Conservation (phyloP, 371 early-diverging fungal species). For the Blakeslea trispora region DNA sequence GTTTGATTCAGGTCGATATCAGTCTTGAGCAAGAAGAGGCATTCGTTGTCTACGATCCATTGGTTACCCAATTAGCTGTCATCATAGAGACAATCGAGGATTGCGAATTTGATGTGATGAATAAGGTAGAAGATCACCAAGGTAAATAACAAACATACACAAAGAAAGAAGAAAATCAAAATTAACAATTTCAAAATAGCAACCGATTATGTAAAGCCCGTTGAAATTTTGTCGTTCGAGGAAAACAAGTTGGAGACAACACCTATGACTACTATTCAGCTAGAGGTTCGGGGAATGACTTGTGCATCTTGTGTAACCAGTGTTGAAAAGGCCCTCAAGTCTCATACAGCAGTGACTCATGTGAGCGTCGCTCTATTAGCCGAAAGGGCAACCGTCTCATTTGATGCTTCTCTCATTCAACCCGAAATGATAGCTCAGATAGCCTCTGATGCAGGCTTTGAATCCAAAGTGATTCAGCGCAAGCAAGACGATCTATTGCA, state of each 20-base stretch:
- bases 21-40: conserved; percentile 52
- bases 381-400: conserved; percentile 62
- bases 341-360: conserved; percentile 55
- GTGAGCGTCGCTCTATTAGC: conserved; percentile 49
- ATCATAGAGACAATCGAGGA: conserved; percentile 49
- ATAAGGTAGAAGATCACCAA: too few relatives aligned
- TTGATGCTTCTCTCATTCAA: neutral
- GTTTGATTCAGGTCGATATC: conserved; percentile 31
- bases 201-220: neutral
- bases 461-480: conserved; percentile 56
- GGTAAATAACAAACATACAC: too few relatives aligned
- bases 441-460: conserved; percentile 84
- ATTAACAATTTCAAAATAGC: too few relatives aligned
- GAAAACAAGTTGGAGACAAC: too few relatives aligned
- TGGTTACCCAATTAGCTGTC: conserved; percentile 2
- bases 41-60: conserved; percentile 41
- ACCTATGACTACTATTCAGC: too few relatives aligned
- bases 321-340: conserved; percentile 70
- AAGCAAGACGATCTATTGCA: conserved; percentile 40
- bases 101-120: conserved; percentile 66
- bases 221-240: too few relatives aligned
- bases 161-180: too few relatives aligned
- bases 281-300: conserved; percentile 71
- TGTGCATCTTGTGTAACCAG: conserved; percentile 84
- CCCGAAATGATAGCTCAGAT: conserved; percentile 51